These are phyloP conservation scores for Bruguiera hainesii DNA, from an alignment of 441 rosid species.

Conservation along the genomic window DNA sequence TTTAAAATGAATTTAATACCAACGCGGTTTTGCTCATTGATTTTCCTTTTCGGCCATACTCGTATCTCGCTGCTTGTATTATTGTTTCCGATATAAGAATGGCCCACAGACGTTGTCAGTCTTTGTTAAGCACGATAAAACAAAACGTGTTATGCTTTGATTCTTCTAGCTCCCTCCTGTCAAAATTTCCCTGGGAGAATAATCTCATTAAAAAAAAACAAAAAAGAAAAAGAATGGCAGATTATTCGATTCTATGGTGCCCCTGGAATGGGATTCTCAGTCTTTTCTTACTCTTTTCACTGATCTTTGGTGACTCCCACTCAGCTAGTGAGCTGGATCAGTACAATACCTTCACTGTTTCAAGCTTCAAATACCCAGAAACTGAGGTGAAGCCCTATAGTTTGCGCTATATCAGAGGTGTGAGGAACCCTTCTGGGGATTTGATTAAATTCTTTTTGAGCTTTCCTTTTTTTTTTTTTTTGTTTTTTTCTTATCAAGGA, in stretches of 20 bases:
- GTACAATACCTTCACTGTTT: slow-evolving; percentile 48
- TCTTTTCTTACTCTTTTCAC: slow-evolving; percentile 32
- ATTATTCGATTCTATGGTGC: slow-evolving; percentile 27
- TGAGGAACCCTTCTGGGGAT: not conserved
- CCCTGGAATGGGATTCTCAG: slow-evolving; percentile 17
- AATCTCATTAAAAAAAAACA: not conserved
- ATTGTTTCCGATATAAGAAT: too few species aligned
- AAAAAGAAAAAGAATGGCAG: slow-evolving; percentile 21
- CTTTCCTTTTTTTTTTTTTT: slow-evolving; percentile 3
- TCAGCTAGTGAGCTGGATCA: slow-evolving; percentile 31
- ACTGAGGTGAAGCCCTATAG: slow-evolving; percentile 64
- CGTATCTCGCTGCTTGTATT: too few species aligned
- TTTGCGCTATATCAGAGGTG: slow-evolving; percentile 85
- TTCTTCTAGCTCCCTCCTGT: not conserved
- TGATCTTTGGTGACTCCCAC: slow-evolving; percentile 24
- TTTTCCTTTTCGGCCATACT: too few species aligned
- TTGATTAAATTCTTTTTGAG: not conserved
- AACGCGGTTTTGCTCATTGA: too few species aligned
- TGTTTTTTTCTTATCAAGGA: not conserved
- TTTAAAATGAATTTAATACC: too few species aligned
- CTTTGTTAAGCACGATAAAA: not conserved
- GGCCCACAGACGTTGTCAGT: too few species aligned
- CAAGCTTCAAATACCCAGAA: slow-evolving; percentile 78
- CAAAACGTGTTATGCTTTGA: not conserved
- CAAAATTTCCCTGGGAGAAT: not conserved